Evolutionary conservation across 148 eudicot species (phyloP).

Genomic region (Arctostaphylos glauca): DNA sequence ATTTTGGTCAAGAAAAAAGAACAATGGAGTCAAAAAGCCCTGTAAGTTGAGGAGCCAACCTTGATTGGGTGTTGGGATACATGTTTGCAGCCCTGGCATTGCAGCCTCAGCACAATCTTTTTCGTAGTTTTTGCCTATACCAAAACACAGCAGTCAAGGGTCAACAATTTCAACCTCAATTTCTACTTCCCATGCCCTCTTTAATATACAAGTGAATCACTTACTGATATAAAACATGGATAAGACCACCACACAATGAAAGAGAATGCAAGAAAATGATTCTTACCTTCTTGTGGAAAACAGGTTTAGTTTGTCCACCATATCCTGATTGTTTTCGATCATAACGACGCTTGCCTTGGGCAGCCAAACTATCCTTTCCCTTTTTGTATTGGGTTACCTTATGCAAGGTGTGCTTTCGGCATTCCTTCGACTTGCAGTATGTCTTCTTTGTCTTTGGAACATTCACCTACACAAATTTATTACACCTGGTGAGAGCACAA

Average conservation of each 20-base stretch:
- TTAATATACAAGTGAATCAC: no score
- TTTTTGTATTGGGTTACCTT: constrained; percentile 91
- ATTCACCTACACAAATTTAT: constrained; percentile 53
- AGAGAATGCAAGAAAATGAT: background rate
- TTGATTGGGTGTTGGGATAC: constrained; percentile 77
- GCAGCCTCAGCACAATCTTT: constrained; percentile 80
- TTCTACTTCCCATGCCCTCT: no score
- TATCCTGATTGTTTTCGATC: constrained; percentile 81
- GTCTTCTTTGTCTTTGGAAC: constrained; percentile 86
- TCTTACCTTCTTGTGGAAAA: constrained; percentile 79
- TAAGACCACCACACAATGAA: background rate
- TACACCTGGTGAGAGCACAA: background rate
- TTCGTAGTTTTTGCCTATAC: constrained; percentile 75
- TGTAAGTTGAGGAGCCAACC: constrained; percentile 31
- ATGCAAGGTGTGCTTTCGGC: constrained; percentile 75
- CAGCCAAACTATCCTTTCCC: constrained; percentile 88
- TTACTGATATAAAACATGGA: background rate
- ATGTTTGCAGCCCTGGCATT: constrained; percentile 86
- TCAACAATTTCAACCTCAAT: background rate
- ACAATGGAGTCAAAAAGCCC: background rate
- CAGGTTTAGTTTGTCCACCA: constrained; percentile 93
- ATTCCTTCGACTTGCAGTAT: constrained; percentile 78
- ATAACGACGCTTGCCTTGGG: constrained; percentile 82
- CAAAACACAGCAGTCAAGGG: background rate
- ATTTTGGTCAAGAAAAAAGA: background rate